Evolutionary conservation across 2,329 filamentous ascomycete species (phyloP).

Genomic region (Neocucurbitaria cava): DNA sequence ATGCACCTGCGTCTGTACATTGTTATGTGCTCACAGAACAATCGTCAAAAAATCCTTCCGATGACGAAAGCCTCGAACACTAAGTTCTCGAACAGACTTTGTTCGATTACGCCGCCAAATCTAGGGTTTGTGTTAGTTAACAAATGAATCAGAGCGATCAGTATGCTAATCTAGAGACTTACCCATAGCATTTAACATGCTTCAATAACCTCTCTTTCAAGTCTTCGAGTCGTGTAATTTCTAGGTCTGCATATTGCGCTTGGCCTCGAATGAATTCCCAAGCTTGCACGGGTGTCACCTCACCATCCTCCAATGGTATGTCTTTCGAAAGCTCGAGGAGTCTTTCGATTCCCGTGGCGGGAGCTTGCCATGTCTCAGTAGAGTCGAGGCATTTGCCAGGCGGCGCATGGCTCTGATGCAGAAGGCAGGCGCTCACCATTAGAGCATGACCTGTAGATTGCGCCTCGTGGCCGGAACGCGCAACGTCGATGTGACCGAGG

Average conservation of each 20-base stretch:
- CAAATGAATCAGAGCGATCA: not conserved
- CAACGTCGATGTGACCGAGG: slow-evolving; percentile 36
- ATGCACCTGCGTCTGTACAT: too few species aligned
- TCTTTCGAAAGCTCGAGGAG: slow-evolving; percentile 26
- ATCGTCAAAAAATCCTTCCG: slow-evolving; percentile 15
- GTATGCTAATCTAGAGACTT: not conserved
- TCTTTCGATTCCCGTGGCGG: slow-evolving; percentile 20
- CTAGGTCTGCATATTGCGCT: slow-evolving; percentile 28
- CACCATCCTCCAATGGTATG: slow-evolving; percentile 27
- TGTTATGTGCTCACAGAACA: too few species aligned
- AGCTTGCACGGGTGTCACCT: slow-evolving; percentile 49
- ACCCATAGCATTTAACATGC: slow-evolving; percentile 45
- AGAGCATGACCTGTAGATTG: slow-evolving; percentile 40
- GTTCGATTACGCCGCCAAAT: slow-evolving; percentile 30
- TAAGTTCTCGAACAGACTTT: slow-evolving; percentile 17
- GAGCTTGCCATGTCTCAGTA: too few species aligned
- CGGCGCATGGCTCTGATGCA: slow-evolving; percentile 22
- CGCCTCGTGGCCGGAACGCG: not conserved
- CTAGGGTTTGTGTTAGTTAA: slow-evolving; percentile 4
- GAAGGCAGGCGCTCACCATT: slow-evolving; percentile 36
- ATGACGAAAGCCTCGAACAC: slow-evolving; percentile 23
- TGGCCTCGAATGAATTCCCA: slow-evolving; percentile 44
- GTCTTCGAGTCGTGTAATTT: slow-evolving; percentile 22
- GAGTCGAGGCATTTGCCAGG: slow-evolving; percentile 21
- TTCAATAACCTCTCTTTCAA: slow-evolving; percentile 34